phyloP scores from a whole-genome alignment of 2,329 filamentous ascomycete species.

The Neonectria magnoliae region DNA sequence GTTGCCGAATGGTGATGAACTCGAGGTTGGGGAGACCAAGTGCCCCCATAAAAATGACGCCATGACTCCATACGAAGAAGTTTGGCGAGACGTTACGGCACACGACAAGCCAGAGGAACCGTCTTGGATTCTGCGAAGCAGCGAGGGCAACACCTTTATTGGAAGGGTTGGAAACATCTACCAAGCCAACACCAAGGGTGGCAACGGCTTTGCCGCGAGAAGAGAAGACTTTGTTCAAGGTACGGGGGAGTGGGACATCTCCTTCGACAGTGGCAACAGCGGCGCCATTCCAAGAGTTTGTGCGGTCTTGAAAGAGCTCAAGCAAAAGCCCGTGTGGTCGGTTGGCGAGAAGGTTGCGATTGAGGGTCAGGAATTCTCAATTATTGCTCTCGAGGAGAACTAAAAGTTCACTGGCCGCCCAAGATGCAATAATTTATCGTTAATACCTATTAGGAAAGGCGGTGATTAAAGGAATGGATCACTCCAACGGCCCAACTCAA shows the following conservation, averaged over 20 bases:
- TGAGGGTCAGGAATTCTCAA: not conserved
- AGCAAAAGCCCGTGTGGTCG: not conserved
- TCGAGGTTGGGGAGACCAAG: conserved; percentile 32
- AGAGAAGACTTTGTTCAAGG: conserved; percentile 1
- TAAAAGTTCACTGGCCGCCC: not conserved
- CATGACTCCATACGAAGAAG: conserved; percentile 33
- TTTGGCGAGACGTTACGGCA: conserved; percentile 36
- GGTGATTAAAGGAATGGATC: no score
- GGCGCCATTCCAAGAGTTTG: not conserved
- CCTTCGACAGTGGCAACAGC: not conserved
- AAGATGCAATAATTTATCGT: not conserved
- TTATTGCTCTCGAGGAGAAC: conserved; percentile 7
- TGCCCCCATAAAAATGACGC: conserved; percentile 27
- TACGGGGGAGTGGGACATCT: not conserved
- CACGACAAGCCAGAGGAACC: conserved; percentile 8
- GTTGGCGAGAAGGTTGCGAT: not conserved
- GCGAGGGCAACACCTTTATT: conserved; percentile 30
- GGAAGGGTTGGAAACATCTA: conserved; percentile 27
- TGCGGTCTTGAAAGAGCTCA: not conserved
- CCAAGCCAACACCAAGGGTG: conserved; percentile 1
- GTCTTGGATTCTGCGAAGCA: conserved; percentile 37
- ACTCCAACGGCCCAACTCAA: no score
- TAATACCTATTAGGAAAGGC: no score
- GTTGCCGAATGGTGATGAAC: conserved; percentile 35
- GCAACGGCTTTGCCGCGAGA: conserved; percentile 5